Evolutionary conservation across 2,329 filamentous ascomycete genomes (phyloP).

Genomic region (Nemania bipapillata): DNA sequence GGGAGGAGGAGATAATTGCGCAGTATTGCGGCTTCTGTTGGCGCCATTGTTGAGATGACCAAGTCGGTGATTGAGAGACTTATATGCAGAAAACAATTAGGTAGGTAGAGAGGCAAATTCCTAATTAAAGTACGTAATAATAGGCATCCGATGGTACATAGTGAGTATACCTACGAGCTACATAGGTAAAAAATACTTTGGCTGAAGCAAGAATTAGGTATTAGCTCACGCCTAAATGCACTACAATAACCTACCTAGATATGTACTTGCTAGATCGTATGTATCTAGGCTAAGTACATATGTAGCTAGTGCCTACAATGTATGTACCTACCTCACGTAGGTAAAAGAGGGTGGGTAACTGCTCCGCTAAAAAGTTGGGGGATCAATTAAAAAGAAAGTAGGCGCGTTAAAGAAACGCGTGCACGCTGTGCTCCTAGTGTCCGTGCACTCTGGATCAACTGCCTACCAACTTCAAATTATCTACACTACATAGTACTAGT

Average conservation of each 20-base stretch:
- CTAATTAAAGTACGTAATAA: neutral
- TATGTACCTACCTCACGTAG: neutral
- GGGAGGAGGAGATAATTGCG: conserved; percentile 81
- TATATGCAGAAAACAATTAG: neutral
- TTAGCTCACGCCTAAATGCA: neutral
- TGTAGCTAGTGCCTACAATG: no score
- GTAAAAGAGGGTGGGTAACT: neutral
- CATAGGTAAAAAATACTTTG: neutral
- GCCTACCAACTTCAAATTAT: neutral
- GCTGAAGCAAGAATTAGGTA: no score
- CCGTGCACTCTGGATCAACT: conserved; percentile 21
- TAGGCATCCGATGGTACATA: no score
- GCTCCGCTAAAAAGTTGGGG: neutral
- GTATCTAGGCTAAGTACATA: no score
- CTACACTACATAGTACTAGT: conserved; percentile 16
- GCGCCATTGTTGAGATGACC: conserved; percentile 65
- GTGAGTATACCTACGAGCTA: no score
- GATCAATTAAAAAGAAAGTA: conserved; percentile 10
- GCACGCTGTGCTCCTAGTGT: conserved; percentile 1
- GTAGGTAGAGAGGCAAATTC: neutral
- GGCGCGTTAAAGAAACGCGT: conserved; percentile 21
- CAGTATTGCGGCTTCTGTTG: conserved; percentile 79
- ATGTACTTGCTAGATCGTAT: neutral
- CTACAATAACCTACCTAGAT: no score
- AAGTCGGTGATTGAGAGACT: neutral